Base-by-base conservation (phyloP, 192 early-diverging fungal genomes). In the Linnemannia schmuckeri region DNA sequence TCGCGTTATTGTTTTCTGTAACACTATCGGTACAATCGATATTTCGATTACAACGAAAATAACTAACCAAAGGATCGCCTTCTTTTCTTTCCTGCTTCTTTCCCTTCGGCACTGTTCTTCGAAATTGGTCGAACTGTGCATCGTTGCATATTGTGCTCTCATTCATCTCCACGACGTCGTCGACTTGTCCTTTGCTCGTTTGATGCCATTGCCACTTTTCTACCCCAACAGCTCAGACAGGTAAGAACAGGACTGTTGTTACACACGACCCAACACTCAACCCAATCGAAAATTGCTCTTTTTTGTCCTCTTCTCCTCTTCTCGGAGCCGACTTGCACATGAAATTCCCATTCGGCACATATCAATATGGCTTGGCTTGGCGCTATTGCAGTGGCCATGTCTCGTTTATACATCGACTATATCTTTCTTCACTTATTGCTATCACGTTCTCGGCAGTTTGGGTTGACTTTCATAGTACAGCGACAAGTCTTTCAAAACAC, bases 211-310 rank as follows among this genome's bases (percentile, higher is more conserved):
- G 18, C 38, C 2, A 41, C 40, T 10, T 54, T 35, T 35, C 41
- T n/a, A 0, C 75, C 57, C 30, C 42, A 55, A 78, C 78, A 86
- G 84, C 84, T 70, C 84, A 86, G 79, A 86, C 84, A 86, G 84
- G 84, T 86, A 86, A 81, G 79, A 20, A 57, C 77, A 38, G 22
- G 10, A 1, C 17, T 1, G 0, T 41, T 38, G 80, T 82, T 82
- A 76, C 82, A 84, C 77, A 57, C 49, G 17, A 52, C 18, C 20
- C 49, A 52, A 52, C 4, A 20, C 49, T 20, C 17, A 52, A 52
- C 20, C 17, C 49, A 52, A 18, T 52, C 18, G 49, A 40, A 4
- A 47, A 20, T 10, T 41, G 30, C 30, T 33, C 61, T 33, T 13
- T 13, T 66, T 17, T 66, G 0, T 27, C 27, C 1, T 27, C 10